Evolutionary conservation across 768 basidiomycete genomes (phyloP), one percentile per base, ranked within the genome.

Genomic region (Collybia sp.): DNA sequence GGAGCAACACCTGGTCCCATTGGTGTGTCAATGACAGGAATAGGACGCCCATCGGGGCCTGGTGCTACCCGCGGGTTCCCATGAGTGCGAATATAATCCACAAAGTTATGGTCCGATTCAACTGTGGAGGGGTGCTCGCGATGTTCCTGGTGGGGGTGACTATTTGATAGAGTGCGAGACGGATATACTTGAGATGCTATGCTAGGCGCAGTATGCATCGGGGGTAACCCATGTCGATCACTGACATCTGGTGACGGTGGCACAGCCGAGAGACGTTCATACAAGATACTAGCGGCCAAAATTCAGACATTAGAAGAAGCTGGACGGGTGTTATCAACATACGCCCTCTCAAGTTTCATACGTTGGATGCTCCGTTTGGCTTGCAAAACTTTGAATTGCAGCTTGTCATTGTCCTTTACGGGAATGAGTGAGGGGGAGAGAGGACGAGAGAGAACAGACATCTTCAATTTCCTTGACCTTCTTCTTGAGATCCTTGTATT

Each of bases 321-420:
- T 35, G 20, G 39, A 43, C 46, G 54, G 45, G 53, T 44, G 32
- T 49, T 55, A 50, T 17, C 16, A 47, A 80, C 88, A 72, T 57
- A 92, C 90, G 88, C 88, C 70, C 90, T 74, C 67, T 93, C 90
- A 47, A 93, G 72, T 65, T 89, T 86, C 79, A 91, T 85, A 35
- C 90, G 76, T 62, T 89, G 88, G 36, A 93, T 89, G 57, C 80
- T 84, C 55, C 83, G 82, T 65, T 87, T 91, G 25, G 88, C 80
- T 59, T 83, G 75, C 20, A 88, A 69, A 32, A 90, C 80, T 63
- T 89, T 88, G 73, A 83, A 80, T 60, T 86, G 79, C 48, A 93
- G 76, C 66, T 84, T 89, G 73, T 92, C 90, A 66, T 93, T 93
- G 66, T 92, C 88, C 90, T 93, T 46, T 46, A 48, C 45, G 36